Evolutionary conservation across 2,329 filamentous ascomycete species (phyloP), one percentile per base, ranked within the genome.

Genomic region (Phaeosphaeriaceae sp.): DNA sequence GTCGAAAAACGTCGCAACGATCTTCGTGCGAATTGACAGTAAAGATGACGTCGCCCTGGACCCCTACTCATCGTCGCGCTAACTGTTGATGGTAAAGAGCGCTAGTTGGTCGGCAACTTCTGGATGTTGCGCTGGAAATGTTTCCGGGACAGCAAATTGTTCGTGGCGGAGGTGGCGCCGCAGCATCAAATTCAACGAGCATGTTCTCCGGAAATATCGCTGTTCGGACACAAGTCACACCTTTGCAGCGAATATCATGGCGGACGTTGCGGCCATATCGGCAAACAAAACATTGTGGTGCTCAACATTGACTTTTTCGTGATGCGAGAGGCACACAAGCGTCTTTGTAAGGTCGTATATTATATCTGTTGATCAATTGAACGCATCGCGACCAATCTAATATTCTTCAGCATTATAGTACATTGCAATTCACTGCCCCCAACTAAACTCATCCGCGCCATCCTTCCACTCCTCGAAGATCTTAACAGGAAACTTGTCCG

Each of bases 401-500:
- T 15, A 35, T 35, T 3, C 30, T 35, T 35, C 30, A 35, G 3
- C 30, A 35, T 30, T 30, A n/a, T n/a, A n/a, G n/a, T n/a, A n/a
- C n/a, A n/a, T 30, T 30, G 42, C 28, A 19, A 21, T 22, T 19
- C 22, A 42, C 22, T 24, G 28, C 3, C 43, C 44, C 52, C 43
- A 54, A 24, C 35, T 19, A 56, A 56, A 51, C 40, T 51, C 54
- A 47, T 51, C 48, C 23, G 42, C 40, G 15, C 49, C 54, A 30
- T 51, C 26, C 54, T 19, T 47, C 47, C 47, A 56, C 35, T 46
- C 19, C 40, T 46, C 49, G 47, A 90, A 87, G 2, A 89, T 70
- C 6, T 80, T 78, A 47, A 90, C 62, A 0, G 86, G 86, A 61
- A 91, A 89, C 52, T 75, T 73, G 57, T 86, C 80, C 1, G 88